Base-by-base conservation (phyloP, 2,329 filamentous ascomycete genomes). In the Ascochyta fabae region DNA sequence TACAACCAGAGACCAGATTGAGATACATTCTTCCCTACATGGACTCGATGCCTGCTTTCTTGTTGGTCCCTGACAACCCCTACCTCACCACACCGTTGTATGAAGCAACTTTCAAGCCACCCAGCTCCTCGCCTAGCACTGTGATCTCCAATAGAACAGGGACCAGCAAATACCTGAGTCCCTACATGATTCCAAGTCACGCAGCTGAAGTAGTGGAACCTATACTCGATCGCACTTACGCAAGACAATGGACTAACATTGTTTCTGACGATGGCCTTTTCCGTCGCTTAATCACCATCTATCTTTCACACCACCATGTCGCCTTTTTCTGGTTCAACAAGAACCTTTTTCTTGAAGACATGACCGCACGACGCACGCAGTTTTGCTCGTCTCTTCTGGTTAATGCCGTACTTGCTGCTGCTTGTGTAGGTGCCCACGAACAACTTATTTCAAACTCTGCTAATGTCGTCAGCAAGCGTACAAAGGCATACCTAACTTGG, bases 381-480 rank as follows among this genome's bases (percentile, higher is more conserved):
- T 62, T 61, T 22, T 67, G 64, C 46, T 66, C 62, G 2, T 40
- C 59, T 13, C 52, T 67, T 4, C 29, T 68, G 7, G 62, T 67
- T 12, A 67, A 68, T 36, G 55, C 64, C 23, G 34, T 66, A 10
- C 48, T 68, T n/a, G 65, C 64, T 10, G 46, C 53, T 43, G 62
- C 62, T 27, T 67, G 61, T 50, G 58, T 65, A 48, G 60, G 62
- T 65, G 2, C 33, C 10, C 19, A 15, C 10, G 22, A 38, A 9
- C 16, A 23, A 13, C 13, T 22, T 4, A 7, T 8, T 33, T 31
- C 22, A 19, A 22, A 22, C 13, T 31, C 35, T 12, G 19, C 35
- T 60, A 56, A 59, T 16, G n/a, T 15, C 16, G 5, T 3, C 39
- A 58, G 56, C 50, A 58, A 54, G 50, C 41, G 13, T 43, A 19